Evolutionary conservation across 2,329 filamentous ascomycete genomes (phyloP).

Genomic region (Epichloe sylvatica): DNA sequence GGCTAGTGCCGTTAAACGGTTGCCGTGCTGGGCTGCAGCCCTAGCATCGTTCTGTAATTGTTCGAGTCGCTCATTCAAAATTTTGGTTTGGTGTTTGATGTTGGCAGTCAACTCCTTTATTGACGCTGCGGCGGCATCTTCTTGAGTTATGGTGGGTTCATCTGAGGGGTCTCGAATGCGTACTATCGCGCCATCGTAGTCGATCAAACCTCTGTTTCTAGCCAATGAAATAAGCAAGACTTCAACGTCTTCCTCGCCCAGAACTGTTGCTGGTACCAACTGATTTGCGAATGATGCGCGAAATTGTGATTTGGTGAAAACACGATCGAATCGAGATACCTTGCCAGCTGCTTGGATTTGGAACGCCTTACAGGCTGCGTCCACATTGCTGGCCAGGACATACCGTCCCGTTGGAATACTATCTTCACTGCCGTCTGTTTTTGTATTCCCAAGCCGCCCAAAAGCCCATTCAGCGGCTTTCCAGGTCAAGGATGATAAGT

Average conservation of each 20-base stretch:
- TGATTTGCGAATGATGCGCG: conserved; percentile 39
- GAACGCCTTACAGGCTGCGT: conserved; percentile 43
- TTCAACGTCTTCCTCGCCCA: conserved; percentile 53
- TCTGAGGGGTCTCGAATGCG: conserved; percentile 52
- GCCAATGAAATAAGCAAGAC: conserved; percentile 56
- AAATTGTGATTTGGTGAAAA: conserved; percentile 55
- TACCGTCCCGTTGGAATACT: conserved; percentile 47
- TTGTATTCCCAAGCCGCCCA: conserved; percentile 50
- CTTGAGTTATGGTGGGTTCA: conserved; percentile 46
- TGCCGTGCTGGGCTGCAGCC: conserved; percentile 56
- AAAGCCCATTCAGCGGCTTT: conserved; percentile 62
- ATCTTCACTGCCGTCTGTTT: conserved; percentile 33
- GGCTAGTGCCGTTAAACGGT: conserved; percentile 59
- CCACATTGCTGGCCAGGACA: conserved; percentile 50
- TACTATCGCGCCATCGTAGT: conserved; percentile 53
- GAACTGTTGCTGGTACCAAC: conserved; percentile 31
- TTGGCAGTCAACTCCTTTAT: conserved; percentile 67
- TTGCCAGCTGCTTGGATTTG: conserved; percentile 27
- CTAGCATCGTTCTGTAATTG: conserved; percentile 52
- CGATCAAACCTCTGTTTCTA: conserved; percentile 47
- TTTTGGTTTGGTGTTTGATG: conserved; percentile 56
- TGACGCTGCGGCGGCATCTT: conserved; percentile 71
- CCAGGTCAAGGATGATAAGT: conserved; percentile 58
- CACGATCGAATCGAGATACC: conserved; percentile 45
- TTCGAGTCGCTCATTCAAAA: conserved; percentile 53